Evolutionary conservation across 176 grass and related monocot genomes (phyloP), one percentile per base, ranked within the genome.

Genomic region (Elymus sibiricus): DNA sequence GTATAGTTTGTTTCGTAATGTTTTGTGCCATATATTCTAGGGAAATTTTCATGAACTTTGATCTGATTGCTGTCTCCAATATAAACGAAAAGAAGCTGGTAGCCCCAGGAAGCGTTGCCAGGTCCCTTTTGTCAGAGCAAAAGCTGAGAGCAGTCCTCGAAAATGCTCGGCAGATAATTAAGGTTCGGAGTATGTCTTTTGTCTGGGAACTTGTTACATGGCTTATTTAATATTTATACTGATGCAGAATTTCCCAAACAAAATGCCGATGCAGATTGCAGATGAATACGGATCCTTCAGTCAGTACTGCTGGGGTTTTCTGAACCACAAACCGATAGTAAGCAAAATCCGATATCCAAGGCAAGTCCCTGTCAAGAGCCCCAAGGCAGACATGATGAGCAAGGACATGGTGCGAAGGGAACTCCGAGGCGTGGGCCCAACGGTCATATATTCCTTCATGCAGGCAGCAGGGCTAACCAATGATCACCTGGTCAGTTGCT

Each of bases 371-470:
- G 92, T 88, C 19, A 99, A 99, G 86, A 94, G 91, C 46, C 92
- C 97, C 55, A 99, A 96, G 85, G 97, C 97, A 53, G 97, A 99
- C 28, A 61, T 85, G 56, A 96, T 96, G 35, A 99, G 97, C 90
- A 99, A 96, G 84, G 97, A 96, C 84, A 82, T 99, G 82, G 43
- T 99, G 29, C 74, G 87, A 86, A 90, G 94, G 65, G 97, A 94
- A 29, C 91, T 96, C 79, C 87, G 92, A 39, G 90, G 97, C 22
- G 97, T 99, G 53, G 92, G 94, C 10, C 90, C 92, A 6, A 94
- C 92, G 0, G 86, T 96, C 10, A 86, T 96, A 82, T 96, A 99
- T 83, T 99, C 90, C 77, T 99, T 99, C 85, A 96, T 96, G 94
- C 97, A 99, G 83, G 97, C 79, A 62, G 94, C 97, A 44, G 97